Evolutionary conservation across 352 stramenopile species (phyloP), one percentile per base, ranked within the genome.

Genomic region (Phytophthora parvispora): DNA sequence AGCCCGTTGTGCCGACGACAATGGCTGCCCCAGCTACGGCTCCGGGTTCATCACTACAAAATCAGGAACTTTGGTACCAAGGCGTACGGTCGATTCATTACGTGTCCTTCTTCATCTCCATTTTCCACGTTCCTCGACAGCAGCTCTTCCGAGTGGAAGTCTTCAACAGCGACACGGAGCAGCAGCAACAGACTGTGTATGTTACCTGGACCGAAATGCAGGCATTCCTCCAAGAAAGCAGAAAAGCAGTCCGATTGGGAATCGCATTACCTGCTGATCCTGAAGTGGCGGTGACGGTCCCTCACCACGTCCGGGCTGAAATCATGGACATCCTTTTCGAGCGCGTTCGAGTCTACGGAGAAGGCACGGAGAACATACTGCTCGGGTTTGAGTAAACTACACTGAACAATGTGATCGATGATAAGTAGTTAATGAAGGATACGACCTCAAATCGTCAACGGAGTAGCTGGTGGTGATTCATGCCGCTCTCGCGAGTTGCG

Each of bases 111-210:
- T 93, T 93, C 60, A 69, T 95, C n/a, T 88, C 87, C 18, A 54
- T 93, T 31, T 90, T 89, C 51, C 81, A 80, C 60, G 85, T 90
- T 18, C 75, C 77, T 52, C 89, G 78, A 74, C 84, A 93, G 51
- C 67, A 70, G 42, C 72, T 90, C 47, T 90, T 92, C 63, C 81
- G 85, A 18, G 82, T 95, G 28, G 86, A 95, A 47, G 66, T 92
- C 6, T 92, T 95, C 58, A 93, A 93, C 61, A 93, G 79, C 64
- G 85, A 95, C 57, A 92, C 81, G 16, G 87, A 95, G 45, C 76
- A 90, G 50, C 76, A 89, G 50, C 81, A 87, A 64, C 87, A 95
- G 47, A 93, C 87, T 0, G 85, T 93, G 32, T 89, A 95, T 42
- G 84, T 95, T 20, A 80, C 83, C 4, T 77, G 75, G 48, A 72